Evolutionary conservation across 805 yeast genomes (phyloP).

Genomic region (Candida montana): DNA sequence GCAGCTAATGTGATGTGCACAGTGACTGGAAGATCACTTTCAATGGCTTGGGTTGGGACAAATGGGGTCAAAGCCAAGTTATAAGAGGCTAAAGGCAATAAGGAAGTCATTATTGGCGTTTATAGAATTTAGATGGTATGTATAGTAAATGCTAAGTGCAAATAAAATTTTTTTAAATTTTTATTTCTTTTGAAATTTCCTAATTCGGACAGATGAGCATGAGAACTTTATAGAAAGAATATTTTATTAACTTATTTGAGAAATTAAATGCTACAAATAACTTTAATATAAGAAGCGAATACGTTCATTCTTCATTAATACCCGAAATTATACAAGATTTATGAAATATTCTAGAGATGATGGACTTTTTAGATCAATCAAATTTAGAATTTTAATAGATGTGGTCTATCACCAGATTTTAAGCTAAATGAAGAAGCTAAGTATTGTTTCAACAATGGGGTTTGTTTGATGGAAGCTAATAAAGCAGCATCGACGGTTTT

Average conservation of each 20-base stretch:
- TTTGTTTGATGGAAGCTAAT: conserved; percentile 90
- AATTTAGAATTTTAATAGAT: conserved; percentile 89
- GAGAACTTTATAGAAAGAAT: neutral
- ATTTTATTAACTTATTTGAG: too few species aligned
- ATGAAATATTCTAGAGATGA: conserved; percentile 7
- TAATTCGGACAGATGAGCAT: conserved; percentile 16
- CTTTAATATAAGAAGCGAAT: conserved; percentile 19
- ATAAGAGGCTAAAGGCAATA: conserved; percentile 83
- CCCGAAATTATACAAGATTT: conserved; percentile 23
- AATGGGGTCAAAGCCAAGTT: conserved; percentile 84
- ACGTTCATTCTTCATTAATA: conserved; percentile 17
- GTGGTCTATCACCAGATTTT: conserved; percentile 98
- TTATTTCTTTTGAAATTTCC: conserved; percentile 24
- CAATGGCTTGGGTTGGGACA: conserved; percentile 81
- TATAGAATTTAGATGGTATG: neutral
- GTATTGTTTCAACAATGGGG: conserved; percentile 96
- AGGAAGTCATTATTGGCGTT: conserved; percentile 47
- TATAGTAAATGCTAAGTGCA: neutral
- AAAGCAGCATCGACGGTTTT: conserved; percentile 91
- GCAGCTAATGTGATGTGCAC: conserved; percentile 93
- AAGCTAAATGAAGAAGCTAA: conserved; percentile 92
- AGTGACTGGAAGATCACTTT: conserved; percentile 81
- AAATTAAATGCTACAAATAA: neutral
- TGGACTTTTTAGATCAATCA: conserved; percentile 3
- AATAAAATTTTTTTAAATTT: conserved; percentile 4